Conservation (phyloP, 257 asterid genomes). For the Buddleja alternifolia region DNA sequence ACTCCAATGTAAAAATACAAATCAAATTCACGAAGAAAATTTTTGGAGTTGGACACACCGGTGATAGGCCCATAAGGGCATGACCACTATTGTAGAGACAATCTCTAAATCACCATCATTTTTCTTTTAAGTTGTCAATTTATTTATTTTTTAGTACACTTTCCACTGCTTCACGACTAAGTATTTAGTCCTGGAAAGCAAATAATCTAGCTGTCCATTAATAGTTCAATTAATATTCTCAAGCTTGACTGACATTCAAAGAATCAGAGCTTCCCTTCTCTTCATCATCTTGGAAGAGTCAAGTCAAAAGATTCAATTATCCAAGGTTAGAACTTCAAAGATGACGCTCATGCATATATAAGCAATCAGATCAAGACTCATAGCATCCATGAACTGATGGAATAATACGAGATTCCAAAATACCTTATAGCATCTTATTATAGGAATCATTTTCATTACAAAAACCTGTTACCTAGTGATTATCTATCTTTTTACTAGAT, state of each 20-base stretch:
- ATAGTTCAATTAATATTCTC: neutral
- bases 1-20: neutral
- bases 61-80: neutral
- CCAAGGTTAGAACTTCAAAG: conserved; percentile 3
- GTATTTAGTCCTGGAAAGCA: neutral
- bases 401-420: neutral
- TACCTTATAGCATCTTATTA: neutral
- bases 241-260: neutral
- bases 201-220: neutral
- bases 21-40: neutral
- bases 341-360: neutral
- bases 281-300: too few species aligned
- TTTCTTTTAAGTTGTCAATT: neutral
- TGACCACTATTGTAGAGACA: too few species aligned
- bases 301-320: neutral
- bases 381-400: conserved; percentile 10
- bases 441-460: neutral
- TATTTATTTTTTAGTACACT: neutral
- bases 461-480: neutral
- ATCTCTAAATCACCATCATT: too few species aligned
- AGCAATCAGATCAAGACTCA: conserved; percentile 16
- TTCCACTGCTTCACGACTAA: neutral
- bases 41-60: neutral
- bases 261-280: too few species aligned
- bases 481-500: neutral